These are phyloP conservation scores for Dryas octopetala DNA, from an alignment of 306 rosid species.

Conservation along the genomic window DNA sequence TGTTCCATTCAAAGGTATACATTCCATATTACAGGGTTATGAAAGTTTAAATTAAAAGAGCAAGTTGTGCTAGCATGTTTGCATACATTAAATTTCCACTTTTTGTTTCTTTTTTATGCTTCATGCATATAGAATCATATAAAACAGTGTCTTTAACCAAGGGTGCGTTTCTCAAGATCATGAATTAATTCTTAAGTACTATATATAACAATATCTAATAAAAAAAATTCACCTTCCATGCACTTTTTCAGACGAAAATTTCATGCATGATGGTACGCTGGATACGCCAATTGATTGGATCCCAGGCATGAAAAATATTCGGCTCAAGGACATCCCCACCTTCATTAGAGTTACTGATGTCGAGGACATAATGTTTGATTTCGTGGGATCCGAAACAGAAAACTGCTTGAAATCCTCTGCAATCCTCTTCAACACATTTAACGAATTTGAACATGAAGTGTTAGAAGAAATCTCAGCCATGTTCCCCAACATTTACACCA, in stretches of 20 bases:
- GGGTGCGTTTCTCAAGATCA: too few species aligned
- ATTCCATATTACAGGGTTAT: too few species aligned
- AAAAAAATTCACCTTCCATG: too few species aligned
- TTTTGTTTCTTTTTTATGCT: too few species aligned
- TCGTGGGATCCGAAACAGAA: constrained; percentile 25
- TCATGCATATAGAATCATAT: too few species aligned
- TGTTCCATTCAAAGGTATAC: constrained; percentile 33
- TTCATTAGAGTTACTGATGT: constrained; percentile 33
- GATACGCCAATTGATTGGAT: constrained; percentile 38
- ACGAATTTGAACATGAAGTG: constrained; percentile 39
- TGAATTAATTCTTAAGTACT: too few species aligned
- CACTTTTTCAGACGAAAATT: constrained; percentile 31
- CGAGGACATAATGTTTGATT: constrained; percentile 39
- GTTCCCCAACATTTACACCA: constrained; percentile 42
- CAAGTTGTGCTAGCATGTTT: too few species aligned
- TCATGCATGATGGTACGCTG: constrained; percentile 28
- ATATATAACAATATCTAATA: too few species aligned
- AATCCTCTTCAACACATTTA: constrained; percentile 42
- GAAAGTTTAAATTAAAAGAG: too few species aligned
- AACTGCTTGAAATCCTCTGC: constrained; percentile 37
- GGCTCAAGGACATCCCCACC: constrained; percentile 48
- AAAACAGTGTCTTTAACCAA: too few species aligned
- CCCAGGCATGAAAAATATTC: constrained; percentile 36
- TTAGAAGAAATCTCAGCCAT: constrained; percentile 35
- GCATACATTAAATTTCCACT: too few species aligned